Conservation (phyloP, 2,329 filamentous ascomycete species). For the Colletotrichum nymphaeae region DNA sequence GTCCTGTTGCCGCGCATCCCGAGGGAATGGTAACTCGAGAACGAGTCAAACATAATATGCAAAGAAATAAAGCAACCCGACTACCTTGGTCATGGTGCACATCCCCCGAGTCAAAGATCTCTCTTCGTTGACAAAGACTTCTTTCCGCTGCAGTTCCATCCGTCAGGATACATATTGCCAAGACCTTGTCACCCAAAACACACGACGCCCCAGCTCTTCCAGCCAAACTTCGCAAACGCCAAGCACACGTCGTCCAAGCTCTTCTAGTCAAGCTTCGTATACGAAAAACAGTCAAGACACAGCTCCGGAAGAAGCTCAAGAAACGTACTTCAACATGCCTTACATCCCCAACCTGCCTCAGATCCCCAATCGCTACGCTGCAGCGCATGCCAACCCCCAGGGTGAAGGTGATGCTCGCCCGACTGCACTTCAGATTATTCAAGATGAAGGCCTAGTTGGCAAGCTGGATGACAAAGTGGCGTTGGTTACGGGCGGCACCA, state of each 20-base stretch:
- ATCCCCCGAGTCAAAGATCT: not conserved
- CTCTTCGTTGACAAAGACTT: not conserved
- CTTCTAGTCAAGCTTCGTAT: not conserved
- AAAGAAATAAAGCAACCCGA: not conserved
- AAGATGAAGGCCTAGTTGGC: conserved; percentile 44
- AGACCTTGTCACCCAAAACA: too few relatives aligned
- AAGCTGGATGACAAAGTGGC: conserved; percentile 49
- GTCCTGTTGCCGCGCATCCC: not conserved
- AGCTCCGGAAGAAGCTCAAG: not conserved
- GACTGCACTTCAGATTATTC: conserved; percentile 49
- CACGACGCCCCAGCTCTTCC: not conserved
- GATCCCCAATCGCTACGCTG: conserved; percentile 16
- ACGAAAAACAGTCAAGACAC: not conserved
- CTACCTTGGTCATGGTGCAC: not conserved
- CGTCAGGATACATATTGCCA: not conserved
- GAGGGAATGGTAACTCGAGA: not conserved
- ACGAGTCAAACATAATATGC: not conserved
- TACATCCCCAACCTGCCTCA: conserved; percentile 5
- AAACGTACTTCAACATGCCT: not conserved
- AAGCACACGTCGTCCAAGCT: too few relatives aligned
- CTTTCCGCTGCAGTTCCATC: not conserved
- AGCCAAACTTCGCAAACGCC: too few relatives aligned
- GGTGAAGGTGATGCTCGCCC: conserved; percentile 51
- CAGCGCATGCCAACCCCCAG: conserved; percentile 23
- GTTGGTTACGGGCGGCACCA: conserved; percentile 54